Evolutionary conservation across 2,329 filamentous ascomycete species (phyloP).

Genomic region (Exophiala bonariae): DNA sequence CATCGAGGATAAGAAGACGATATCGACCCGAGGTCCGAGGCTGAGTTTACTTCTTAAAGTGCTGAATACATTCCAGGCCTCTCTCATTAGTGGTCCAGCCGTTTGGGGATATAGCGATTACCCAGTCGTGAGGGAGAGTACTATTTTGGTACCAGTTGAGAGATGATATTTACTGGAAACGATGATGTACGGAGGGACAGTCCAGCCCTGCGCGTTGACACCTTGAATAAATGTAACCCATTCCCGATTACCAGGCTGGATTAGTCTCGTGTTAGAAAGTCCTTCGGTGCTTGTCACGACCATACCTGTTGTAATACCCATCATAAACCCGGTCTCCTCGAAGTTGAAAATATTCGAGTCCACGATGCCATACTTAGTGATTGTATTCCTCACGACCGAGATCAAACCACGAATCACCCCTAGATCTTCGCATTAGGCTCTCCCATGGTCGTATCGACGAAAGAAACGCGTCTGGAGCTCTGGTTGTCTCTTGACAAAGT

Average conservation of each 20-base stretch:
- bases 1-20: constrained; percentile 23
- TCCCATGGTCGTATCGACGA: constrained; percentile 22
- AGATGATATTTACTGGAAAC: constrained; percentile 13
- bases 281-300: constrained; percentile 2
- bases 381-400: constrained; percentile 9
- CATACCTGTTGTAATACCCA: constrained; percentile 17
- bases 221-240: constrained; percentile 17
- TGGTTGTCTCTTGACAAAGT: constrained; percentile 32
- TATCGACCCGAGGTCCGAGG: constrained; percentile 5
- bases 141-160: constrained; percentile 10
- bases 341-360: constrained; percentile 27
- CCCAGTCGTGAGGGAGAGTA: neutral
- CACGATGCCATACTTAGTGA: constrained; percentile 13
- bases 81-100: constrained; percentile 5
- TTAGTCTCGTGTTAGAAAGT: neutral
- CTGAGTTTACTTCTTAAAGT: constrained; percentile 4
- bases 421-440: constrained; percentile 22
- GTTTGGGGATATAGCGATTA: constrained; percentile 1
- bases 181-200: constrained; percentile 15
- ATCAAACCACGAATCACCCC: constrained; percentile 19
- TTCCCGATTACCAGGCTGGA: constrained; percentile 22
- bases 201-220: constrained; percentile 11
- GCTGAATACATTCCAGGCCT: constrained; percentile 5
- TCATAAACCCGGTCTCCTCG: constrained; percentile 25
- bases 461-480: constrained; percentile 28